A percentile compares a stretch with the other conserved stretches of the same genome.
Conservation (phyloP, 768 basidiomycete genomes). For the Rickenella mellea region DNA sequence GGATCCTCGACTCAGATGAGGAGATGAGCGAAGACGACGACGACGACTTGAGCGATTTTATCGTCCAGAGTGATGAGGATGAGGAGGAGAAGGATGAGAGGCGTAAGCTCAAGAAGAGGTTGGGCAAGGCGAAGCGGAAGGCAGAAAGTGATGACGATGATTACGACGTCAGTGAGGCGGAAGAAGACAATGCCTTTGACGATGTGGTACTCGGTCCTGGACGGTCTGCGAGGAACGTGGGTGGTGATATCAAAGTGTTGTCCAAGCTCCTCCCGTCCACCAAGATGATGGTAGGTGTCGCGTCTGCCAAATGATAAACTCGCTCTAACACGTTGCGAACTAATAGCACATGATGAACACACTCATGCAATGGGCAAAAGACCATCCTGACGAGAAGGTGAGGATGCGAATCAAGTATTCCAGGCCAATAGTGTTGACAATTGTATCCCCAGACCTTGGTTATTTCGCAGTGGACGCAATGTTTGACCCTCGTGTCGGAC, state of each 20-base stretch:
- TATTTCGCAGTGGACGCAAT: constrained; percentile 64
- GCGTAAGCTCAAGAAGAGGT: constrained; percentile 26
- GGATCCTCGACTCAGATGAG: constrained; percentile 21
- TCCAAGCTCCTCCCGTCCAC: constrained; percentile 57
- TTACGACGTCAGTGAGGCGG: constrained; percentile 35
- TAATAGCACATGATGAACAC: constrained; percentile 50
- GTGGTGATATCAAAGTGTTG: constrained; percentile 29
- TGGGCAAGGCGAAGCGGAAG: constrained; percentile 24
- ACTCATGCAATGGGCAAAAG: constrained; percentile 32
- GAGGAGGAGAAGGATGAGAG: constrained; percentile 43
- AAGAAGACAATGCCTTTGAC: constrained; percentile 32
- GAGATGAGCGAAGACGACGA: constrained; percentile 20
- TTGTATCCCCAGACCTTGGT: constrained; percentile 37
- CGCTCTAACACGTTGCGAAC: background rate
- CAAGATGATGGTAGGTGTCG: constrained; percentile 55
- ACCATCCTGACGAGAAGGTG: constrained; percentile 55
- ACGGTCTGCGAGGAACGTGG: constrained; percentile 8
- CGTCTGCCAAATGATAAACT: background rate
- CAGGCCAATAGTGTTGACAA: constrained; percentile 3
- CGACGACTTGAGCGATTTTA: constrained; percentile 41
- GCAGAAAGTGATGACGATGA: constrained; percentile 13
- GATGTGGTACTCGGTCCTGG: constrained; percentile 16
- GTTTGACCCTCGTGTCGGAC: constrained; percentile 51
- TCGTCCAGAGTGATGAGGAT: constrained; percentile 42
- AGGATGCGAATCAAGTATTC: constrained; percentile 1